A percentile compares a stretch with the other conserved stretches of the same genome.
Conservation (phyloP, 208 protist genomes). For the Leishmania braziliensis region DNA sequence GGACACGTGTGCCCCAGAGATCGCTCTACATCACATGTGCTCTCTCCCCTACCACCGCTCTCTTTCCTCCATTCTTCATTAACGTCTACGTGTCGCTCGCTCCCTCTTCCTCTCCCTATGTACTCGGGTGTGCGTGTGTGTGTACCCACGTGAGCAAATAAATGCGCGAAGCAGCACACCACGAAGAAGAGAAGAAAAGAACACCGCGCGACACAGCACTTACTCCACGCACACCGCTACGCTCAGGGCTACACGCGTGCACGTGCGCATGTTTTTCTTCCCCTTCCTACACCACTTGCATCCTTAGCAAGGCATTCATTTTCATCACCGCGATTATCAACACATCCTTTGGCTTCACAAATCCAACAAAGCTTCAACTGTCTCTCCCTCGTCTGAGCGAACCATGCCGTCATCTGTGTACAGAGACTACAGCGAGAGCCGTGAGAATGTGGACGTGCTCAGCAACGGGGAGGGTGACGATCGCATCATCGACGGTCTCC, state of each 20-base stretch:
- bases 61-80: too few species aligned
- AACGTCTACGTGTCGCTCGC: too few species aligned
- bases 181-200: background rate
- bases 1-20: too few species aligned
- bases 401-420: constrained; percentile 15
- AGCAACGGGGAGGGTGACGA: constrained; percentile 42
- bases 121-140: background rate
- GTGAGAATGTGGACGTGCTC: constrained; percentile 16
- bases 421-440: constrained; percentile 16
- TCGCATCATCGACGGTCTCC: constrained; percentile 69
- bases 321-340: background rate
- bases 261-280: constrained; percentile 3
- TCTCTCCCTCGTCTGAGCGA: background rate
- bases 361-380: background rate
- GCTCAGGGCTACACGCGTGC: background rate
- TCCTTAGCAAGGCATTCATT: background rate
- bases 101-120: background rate
- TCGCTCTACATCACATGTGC: too few species aligned
- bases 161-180: background rate
- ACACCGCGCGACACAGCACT: background rate
- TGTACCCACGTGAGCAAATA: background rate
- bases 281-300: background rate
- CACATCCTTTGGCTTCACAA: background rate
- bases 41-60: background rate
- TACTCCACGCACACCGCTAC: background rate